A percentile compares a stretch with the other conserved stretches of the same genome.
phyloP scores from a whole-genome alignment of 192 early-diverging fungal species.

The Podila epicladia region DNA sequence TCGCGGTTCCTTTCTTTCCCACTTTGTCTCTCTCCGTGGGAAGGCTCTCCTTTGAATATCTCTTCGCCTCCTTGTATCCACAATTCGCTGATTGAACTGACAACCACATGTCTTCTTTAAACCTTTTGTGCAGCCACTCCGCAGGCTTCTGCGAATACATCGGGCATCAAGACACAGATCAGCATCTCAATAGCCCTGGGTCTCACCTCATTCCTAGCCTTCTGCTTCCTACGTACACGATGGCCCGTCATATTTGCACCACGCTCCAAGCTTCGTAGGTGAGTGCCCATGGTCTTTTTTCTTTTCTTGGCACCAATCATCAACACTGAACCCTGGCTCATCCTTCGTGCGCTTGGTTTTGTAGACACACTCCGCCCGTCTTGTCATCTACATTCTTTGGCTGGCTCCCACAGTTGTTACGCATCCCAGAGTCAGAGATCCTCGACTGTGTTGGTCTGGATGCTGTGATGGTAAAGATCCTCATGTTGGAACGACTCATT shows the following conservation, averaged over 20 bases:
- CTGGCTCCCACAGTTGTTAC: slow-evolving; percentile 61
- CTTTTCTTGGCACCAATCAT: too few species aligned
- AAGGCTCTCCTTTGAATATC: background rate
- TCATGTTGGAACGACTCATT: background rate
- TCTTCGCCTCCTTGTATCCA: background rate
- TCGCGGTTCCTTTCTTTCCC: background rate
- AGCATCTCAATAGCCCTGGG: slow-evolving; percentile 30
- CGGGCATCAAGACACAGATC: slow-evolving; percentile 51
- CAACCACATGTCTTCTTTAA: background rate
- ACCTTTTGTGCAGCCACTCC: background rate
- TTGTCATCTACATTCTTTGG: slow-evolving; percentile 58
- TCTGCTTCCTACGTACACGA: slow-evolving; percentile 50
- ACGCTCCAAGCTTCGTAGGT: slow-evolving; percentile 46
- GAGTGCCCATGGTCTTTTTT: background rate
- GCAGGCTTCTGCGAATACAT: slow-evolving; percentile 15
- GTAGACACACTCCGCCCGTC: slow-evolving; percentile 56
- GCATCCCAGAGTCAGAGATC: slow-evolving; percentile 53
- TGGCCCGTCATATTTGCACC: slow-evolving; percentile 56
- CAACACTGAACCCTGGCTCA: too few species aligned
- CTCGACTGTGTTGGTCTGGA: slow-evolving; percentile 65
- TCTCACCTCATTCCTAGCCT: slow-evolving; percentile 34
- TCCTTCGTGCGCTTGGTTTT: background rate
- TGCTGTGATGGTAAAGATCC: slow-evolving; percentile 59
- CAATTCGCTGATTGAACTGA: background rate
- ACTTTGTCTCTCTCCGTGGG: background rate